Conservation (phyloP, 495 filamentous ascomycete species). For the Xylaria intraflava region DNA sequence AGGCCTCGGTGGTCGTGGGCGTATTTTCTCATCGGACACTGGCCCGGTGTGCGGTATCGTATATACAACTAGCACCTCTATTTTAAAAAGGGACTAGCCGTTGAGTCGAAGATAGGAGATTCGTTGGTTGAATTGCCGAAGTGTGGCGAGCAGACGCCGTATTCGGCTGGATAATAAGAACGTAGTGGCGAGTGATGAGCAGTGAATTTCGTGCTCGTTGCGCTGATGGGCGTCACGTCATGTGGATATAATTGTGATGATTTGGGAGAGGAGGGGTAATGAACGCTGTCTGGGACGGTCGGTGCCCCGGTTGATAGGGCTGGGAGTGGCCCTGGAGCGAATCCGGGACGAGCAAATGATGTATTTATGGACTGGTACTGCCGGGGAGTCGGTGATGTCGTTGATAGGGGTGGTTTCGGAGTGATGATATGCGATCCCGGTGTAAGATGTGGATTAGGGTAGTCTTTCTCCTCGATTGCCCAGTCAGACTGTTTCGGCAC, state of each 20-base stretch:
- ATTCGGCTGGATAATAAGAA: conserved; percentile 37
- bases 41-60: no score
- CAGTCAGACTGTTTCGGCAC: conserved; percentile 21
- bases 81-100: conserved; percentile 28
- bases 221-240: conserved; percentile 27
- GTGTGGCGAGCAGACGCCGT: conserved; percentile 23
- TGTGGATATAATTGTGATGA: conserved; percentile 25
- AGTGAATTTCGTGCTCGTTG: conserved; percentile 28
- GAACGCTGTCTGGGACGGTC: conserved; percentile 21
- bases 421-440: conserved; percentile 16
- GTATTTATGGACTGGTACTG: neutral
- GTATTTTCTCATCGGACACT: conserved; percentile 15
- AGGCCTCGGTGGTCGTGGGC: conserved; percentile 24
- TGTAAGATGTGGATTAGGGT: conserved; percentile 9
- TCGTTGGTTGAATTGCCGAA: conserved; percentile 9
- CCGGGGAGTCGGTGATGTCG: conserved; percentile 2
- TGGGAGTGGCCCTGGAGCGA: conserved; percentile 2
- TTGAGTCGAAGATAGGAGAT: conserved; percentile 26
- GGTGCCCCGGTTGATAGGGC: conserved; percentile 20
- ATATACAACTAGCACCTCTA: conserved; percentile 13
- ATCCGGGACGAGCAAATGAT: conserved; percentile 1
- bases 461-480: conserved; percentile 20
- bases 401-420: conserved; percentile 7
- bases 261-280: conserved; percentile 30
- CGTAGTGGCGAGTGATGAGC: conserved; percentile 30